phyloP scores from a whole-genome alignment of 371 early-diverging fungal species.

The Mucor mucedo region DNA sequence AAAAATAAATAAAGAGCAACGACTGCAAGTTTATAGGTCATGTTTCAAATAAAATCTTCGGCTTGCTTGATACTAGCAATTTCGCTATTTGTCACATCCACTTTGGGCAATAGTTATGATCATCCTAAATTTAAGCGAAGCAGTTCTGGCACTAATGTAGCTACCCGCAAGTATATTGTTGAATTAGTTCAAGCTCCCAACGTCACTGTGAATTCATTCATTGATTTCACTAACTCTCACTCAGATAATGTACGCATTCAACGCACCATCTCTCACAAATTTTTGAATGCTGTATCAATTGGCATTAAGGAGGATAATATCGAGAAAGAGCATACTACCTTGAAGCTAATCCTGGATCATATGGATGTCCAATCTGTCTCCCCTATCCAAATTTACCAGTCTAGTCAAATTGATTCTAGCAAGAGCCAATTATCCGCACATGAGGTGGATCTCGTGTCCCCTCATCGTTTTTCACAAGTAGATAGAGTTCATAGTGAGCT shows the following conservation, averaged over 20 bases:
- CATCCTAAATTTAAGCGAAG: too few relatives aligned
- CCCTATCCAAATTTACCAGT: background rate
- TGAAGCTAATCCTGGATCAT: background rate
- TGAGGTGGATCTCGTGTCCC: conserved; percentile 16
- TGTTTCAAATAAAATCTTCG: too few relatives aligned
- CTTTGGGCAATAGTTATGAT: too few relatives aligned
- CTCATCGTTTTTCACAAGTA: conserved; percentile 23
- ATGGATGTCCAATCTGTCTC: background rate
- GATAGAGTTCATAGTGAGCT: conserved; percentile 25
- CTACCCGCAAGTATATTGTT: too few relatives aligned
- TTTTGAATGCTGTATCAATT: background rate
- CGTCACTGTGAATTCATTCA: too few relatives aligned
- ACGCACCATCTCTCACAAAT: background rate
- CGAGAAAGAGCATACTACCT: background rate
- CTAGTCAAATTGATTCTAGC: background rate
- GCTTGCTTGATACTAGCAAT: too few relatives aligned
- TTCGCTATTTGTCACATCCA: too few relatives aligned
- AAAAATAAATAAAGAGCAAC: background rate
- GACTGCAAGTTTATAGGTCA: too few relatives aligned
- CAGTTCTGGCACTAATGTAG: too few relatives aligned
- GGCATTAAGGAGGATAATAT: background rate
- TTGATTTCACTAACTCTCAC: too few relatives aligned
- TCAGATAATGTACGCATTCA: background rate
- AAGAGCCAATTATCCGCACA: background rate
- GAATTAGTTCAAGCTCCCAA: too few relatives aligned